A percentile compares a stretch with the other conserved stretches of the same genome.
Evolutionary conservation across 768 basidiomycete species (phyloP).

Genomic region (Collybia sp.): DNA sequence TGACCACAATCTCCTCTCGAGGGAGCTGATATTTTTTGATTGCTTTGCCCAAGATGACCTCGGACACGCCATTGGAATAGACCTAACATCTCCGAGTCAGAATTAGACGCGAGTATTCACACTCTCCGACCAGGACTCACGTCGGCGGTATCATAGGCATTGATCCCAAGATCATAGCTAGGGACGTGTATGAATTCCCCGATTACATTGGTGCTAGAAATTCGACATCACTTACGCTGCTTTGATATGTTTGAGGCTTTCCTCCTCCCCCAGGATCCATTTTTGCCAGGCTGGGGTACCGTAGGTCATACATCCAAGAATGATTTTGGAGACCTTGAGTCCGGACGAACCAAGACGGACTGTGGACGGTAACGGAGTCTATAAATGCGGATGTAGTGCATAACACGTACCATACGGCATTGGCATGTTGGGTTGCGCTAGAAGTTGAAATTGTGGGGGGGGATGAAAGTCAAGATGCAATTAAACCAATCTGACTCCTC

Average conservation of each 20-base stretch:
- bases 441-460: no score
- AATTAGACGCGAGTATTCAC: no score
- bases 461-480: no score
- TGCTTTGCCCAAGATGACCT: constrained; percentile 2
- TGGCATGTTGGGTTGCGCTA: not conserved
- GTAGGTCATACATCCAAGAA: constrained; percentile 63
- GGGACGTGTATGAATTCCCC: not conserved
- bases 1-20: not conserved
- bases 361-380: constrained; percentile 10
- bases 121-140: not conserved
- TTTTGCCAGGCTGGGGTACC: constrained; percentile 46
- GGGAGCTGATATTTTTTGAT: not conserved
- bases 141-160: not conserved
- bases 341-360: constrained; percentile 50
- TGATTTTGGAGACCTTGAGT: constrained; percentile 59
- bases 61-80: constrained; percentile 6
- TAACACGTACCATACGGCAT: not conserved
- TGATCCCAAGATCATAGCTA: not conserved
- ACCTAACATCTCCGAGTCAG: not conserved
- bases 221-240: constrained; percentile 24
- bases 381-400: not conserved
- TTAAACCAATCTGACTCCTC: no score
- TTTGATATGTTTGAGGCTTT: constrained; percentile 50
- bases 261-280: constrained; percentile 43
- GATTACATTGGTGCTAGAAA: not conserved